A percentile compares a stretch with the other conserved stretches of the same genome.
Evolutionary conservation across 768 basidiomycete genomes (phyloP).

Genomic region (Clavulina sp.): DNA sequence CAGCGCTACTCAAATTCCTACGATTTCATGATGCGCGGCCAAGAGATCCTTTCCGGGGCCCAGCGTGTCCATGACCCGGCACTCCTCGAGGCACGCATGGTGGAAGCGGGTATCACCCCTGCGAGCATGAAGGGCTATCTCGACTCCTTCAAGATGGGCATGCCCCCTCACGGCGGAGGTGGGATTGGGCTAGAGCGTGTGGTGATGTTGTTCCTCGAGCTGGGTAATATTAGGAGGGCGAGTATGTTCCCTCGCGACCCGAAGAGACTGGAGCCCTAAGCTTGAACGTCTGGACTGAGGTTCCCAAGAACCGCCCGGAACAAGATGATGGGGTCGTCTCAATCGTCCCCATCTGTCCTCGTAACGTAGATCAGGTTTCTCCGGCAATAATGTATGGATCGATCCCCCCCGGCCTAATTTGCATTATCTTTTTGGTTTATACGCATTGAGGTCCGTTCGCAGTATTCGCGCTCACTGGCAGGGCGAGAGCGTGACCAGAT

Average conservation of each 20-base stretch:
- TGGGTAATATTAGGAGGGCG: conserved; percentile 87
- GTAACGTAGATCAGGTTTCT: too few relatives aligned
- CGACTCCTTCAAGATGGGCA: conserved; percentile 88
- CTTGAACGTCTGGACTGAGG: too few relatives aligned
- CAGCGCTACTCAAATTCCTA: conserved; percentile 75
- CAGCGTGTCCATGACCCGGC: conserved; percentile 90
- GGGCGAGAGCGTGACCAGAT: too few relatives aligned
- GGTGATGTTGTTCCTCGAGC: conserved; percentile 91
- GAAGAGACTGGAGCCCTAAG: conserved; percentile 74
- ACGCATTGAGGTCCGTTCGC: too few relatives aligned
- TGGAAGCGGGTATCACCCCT: conserved; percentile 72
- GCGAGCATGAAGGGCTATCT: conserved; percentile 82
- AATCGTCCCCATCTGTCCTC: too few relatives aligned
- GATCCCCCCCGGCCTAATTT: too few relatives aligned
- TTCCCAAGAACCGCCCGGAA: too few relatives aligned
- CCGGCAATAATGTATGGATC: too few relatives aligned
- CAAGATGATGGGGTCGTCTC: too few relatives aligned
- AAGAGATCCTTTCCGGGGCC: conserved; percentile 95
- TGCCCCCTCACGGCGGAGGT: conserved; percentile 91
- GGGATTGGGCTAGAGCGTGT: conserved; percentile 93
- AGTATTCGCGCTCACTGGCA: too few relatives aligned
- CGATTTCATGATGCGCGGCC: conserved; percentile 99
- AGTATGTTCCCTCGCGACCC: conserved; percentile 95
- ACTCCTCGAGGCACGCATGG: conserved; percentile 73
- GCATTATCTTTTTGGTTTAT: too few relatives aligned